A percentile compares a stretch with the other conserved stretches of the same genome.
Conservation (phyloP, 2,329 filamentous ascomycete species). For the Colletotrichum eremochloae region DNA sequence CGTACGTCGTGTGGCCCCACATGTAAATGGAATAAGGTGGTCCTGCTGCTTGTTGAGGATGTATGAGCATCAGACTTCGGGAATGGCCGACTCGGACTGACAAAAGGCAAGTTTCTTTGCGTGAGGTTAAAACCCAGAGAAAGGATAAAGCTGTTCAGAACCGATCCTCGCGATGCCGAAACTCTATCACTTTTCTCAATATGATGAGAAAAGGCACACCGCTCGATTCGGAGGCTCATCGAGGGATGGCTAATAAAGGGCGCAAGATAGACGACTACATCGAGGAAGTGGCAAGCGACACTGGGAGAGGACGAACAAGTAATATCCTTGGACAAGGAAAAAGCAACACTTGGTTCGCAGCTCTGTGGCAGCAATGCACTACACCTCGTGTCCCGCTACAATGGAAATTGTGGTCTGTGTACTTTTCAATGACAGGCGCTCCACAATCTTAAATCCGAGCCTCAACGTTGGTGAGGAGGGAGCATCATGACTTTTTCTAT, state of each 20-base stretch:
- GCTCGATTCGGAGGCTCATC: neutral
- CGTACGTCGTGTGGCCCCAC: neutral
- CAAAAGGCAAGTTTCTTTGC: neutral
- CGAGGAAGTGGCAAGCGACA: neutral
- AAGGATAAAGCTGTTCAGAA: neutral
- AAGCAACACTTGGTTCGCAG: neutral
- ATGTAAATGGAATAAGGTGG: neutral
- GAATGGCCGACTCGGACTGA: neutral
- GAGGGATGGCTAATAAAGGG: neutral
- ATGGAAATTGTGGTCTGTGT: conserved; percentile 24
- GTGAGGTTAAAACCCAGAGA: neutral
- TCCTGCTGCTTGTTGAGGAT: neutral
- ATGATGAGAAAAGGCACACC: too few species aligned
- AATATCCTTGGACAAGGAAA: neutral
- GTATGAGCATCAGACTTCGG: neutral
- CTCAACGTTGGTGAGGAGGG: conserved; percentile 27
- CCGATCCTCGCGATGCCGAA: neutral
- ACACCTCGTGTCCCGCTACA: conserved; percentile 2
- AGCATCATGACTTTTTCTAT: conserved; percentile 5
- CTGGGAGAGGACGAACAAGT: neutral
- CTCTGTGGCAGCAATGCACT: neutral
- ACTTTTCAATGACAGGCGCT: conserved; percentile 22
- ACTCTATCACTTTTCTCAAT: too few species aligned
- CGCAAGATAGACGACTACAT: neutral
- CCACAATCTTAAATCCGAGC: conserved; percentile 39